Conservation (phyloP, 192 early-diverging fungal genomes). For the Podila horticola region DNA sequence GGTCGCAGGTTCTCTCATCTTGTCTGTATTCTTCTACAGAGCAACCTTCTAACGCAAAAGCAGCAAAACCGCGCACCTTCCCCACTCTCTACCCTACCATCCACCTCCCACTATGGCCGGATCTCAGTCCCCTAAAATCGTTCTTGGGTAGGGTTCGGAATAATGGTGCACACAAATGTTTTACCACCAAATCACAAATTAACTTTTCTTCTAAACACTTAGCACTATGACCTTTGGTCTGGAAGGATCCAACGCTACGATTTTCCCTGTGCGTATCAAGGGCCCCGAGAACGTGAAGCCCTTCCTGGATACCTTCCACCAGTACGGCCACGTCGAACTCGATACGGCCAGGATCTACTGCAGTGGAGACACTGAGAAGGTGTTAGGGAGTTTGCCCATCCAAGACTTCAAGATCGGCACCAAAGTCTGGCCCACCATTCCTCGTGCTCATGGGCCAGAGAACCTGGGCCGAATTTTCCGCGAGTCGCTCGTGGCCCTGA, state of each 20-base stretch:
- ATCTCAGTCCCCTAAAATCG: too few relatives aligned
- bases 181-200: too few relatives aligned
- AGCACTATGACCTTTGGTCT: slow-evolving; percentile 50
- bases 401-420: slow-evolving; percentile 59
- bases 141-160: too few relatives aligned
- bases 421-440: slow-evolving; percentile 61
- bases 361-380: slow-evolving; percentile 58
- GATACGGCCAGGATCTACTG: slow-evolving; percentile 60
- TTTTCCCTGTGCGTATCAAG: slow-evolving; percentile 15
- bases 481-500: slow-evolving; percentile 62
- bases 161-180: too few relatives aligned
- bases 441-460: slow-evolving; percentile 55
- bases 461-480: slow-evolving; percentile 30
- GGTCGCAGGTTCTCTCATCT: too few relatives aligned
- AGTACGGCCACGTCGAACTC: slow-evolving; percentile 24
- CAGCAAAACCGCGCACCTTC: too few relatives aligned
- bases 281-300: slow-evolving; percentile 21
- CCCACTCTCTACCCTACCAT: too few relatives aligned
- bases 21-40: too few relatives aligned
- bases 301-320: slow-evolving; percentile 23
- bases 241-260: neutral
- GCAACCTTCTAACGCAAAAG: too few relatives aligned
- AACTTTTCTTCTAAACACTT: slow-evolving; percentile 17
- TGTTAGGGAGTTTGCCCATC: slow-evolving; percentile 16
- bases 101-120: too few relatives aligned